These are phyloP conservation scores for Gliomastix tumulicola DNA, from an alignment of 2,329 filamentous ascomycete genomes.

Conservation along the genomic window DNA sequence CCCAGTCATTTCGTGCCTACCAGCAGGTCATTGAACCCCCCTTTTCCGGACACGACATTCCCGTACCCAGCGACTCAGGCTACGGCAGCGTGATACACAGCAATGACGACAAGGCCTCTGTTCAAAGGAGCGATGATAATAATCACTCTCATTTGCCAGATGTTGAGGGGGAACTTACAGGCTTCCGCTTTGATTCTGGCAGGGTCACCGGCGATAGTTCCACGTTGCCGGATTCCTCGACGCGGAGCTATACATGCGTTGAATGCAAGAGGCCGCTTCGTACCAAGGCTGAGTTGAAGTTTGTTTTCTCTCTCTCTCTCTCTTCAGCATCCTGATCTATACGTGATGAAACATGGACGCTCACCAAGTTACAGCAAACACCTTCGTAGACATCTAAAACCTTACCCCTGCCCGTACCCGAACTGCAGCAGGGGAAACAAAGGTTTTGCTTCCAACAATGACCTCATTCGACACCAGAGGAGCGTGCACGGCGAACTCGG, in stretches of 20 bases:
- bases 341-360: no score
- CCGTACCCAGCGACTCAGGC: conserved; percentile 38
- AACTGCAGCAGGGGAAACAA: conserved; percentile 48
- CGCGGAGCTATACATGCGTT: no score
- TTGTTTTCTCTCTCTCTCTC: no score
- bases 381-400: conserved; percentile 60
- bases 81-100: conserved; percentile 26
- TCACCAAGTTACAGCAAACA: conserved; percentile 71
- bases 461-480: conserved; percentile 71
- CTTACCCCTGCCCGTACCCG: conserved; percentile 51
- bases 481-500: conserved; percentile 50
- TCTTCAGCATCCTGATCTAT: no score
- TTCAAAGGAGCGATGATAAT: not conserved
- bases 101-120: conserved; percentile 1
- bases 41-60: no score
- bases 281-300: conserved; percentile 52
- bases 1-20: no score
- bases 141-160: no score
- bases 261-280: conserved; percentile 33
- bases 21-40: no score
- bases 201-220: no score
- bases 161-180: no score
- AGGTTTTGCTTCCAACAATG: conserved; percentile 75
- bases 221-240: no score
- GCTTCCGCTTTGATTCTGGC: no score